These are phyloP conservation scores for Saturnispora besseyi DNA, from an alignment of 805 yeast species.

Conservation along the genomic window DNA sequence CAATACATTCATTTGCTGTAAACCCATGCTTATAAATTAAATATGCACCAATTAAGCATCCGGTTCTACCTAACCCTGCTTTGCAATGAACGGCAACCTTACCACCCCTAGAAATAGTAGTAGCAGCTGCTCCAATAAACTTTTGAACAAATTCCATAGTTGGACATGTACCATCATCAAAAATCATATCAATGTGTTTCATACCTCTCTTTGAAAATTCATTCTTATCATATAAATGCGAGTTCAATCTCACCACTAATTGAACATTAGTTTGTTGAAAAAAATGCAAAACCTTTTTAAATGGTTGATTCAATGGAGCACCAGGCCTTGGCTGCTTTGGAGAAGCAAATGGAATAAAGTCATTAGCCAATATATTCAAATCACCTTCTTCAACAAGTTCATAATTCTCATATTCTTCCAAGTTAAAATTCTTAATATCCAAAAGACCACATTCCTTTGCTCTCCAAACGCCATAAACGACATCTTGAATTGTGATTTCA, in stretches of 20 bases:
- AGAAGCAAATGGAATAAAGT: conserved; percentile 95
- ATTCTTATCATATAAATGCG: conserved; percentile 76
- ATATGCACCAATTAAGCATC: conserved; percentile 96
- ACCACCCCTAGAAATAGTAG: conserved; percentile 76
- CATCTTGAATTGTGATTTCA: conserved; percentile 86
- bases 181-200: conserved; percentile 89
- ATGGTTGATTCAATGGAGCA: conserved; percentile 57
- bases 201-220: conserved; percentile 81
- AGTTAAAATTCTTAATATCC: conserved; percentile 75
- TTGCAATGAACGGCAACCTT: conserved; percentile 98
- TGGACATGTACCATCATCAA: conserved; percentile 98
- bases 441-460: conserved; percentile 89
- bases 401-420: conserved; percentile 89
- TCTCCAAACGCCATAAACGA: conserved; percentile 95
- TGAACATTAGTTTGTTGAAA: conserved; percentile 69
- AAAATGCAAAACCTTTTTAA: conserved; percentile 70
- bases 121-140: conserved; percentile 91
- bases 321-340: conserved; percentile 65
- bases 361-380: conserved; percentile 82
- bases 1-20: conserved; percentile 94
- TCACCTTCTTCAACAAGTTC: conserved; percentile 98
- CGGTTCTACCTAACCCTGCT: conserved; percentile 97
- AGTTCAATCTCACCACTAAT: conserved; percentile 84
- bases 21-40: conserved; percentile 93
- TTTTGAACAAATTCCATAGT: conserved; percentile 86